Evolutionary conservation across 495 filamentous ascomycete species (phyloP).

Genomic region (Talaromyces ruber): DNA sequence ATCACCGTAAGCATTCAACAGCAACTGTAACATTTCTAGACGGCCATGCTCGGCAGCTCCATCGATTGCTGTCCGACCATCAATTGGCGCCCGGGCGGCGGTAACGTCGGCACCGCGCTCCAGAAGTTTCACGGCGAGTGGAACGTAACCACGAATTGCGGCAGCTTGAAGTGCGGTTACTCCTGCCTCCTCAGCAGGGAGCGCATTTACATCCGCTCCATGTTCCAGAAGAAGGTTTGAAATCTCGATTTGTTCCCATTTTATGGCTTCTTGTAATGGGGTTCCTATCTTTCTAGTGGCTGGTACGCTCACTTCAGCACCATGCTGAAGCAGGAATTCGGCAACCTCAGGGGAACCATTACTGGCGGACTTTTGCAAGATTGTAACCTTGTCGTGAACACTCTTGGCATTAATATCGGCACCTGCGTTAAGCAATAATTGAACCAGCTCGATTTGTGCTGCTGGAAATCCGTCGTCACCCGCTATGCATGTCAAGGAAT

Average conservation of each 20-base stretch:
- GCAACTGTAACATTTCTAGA: slow-evolving; percentile 30
- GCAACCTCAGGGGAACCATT: neutral
- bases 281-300: neutral
- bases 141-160: slow-evolving; percentile 3
- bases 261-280: neutral
- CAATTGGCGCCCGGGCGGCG: slow-evolving; percentile 11
- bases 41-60: slow-evolving; percentile 28
- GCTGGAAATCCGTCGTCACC: slow-evolving; percentile 1
- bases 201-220: slow-evolving; percentile 10
- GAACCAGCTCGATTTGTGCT: slow-evolving; percentile 3
- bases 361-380: neutral
- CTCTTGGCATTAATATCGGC: slow-evolving; percentile 9
- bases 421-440: slow-evolving; percentile 7
- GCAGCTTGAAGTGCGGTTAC: slow-evolving; percentile 13
- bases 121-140: slow-evolving; percentile 8
- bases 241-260: neutral
- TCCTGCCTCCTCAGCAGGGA: neutral
- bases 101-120: slow-evolving; percentile 16
- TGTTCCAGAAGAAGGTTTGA: slow-evolving; percentile 5
- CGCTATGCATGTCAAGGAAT: neutral
- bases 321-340: neutral
- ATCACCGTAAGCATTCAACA: slow-evolving; percentile 17
- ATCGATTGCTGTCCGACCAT: slow-evolving; percentile 29
- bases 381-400: neutral
- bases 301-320: neutral